These are phyloP conservation scores for Rhododendron simsii DNA, from an alignment of 148 eudicot genomes.

Conservation along the genomic window DNA sequence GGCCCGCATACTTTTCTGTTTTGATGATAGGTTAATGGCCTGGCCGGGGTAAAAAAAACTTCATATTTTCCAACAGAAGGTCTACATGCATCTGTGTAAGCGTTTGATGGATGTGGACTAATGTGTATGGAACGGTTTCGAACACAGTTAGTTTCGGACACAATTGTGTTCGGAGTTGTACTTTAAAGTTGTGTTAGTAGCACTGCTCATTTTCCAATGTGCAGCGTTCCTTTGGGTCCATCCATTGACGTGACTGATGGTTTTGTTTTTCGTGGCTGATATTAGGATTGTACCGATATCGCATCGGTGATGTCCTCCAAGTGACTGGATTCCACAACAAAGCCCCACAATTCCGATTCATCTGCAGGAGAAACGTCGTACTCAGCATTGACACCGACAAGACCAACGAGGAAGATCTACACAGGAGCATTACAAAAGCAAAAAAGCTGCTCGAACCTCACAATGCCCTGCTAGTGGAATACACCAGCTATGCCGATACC, in stretches of 20 bases:
- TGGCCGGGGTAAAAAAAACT: not conserved
- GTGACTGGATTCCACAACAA: constrained; percentile 67
- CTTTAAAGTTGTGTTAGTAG: not conserved
- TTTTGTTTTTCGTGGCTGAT: not conserved
- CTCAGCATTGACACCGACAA: constrained; percentile 77
- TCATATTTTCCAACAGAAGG: not conserved
- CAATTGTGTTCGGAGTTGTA: no score
- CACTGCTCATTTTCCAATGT: no score
- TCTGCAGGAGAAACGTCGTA: constrained; percentile 66
- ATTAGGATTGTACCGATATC: constrained; percentile 59
- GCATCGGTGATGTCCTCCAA: constrained; percentile 76
- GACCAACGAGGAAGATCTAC: constrained; percentile 69
- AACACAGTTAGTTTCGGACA: not conserved
- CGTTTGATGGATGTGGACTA: not conserved
- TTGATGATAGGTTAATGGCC: not conserved
- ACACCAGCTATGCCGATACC: constrained; percentile 65
- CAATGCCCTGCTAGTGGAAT: constrained; percentile 51
- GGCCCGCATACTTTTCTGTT: not conserved
- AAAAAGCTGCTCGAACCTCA: constrained; percentile 45
- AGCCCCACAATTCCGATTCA: constrained; percentile 76
- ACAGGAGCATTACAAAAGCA: constrained; percentile 60
- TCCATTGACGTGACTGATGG: not conserved
- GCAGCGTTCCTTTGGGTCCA: no score
- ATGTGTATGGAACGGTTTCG: no score
- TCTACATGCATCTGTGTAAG: not conserved